Conservation (phyloP, 1,284 basidiomycete species). For the Phellopilus nigrolimitatus region DNA sequence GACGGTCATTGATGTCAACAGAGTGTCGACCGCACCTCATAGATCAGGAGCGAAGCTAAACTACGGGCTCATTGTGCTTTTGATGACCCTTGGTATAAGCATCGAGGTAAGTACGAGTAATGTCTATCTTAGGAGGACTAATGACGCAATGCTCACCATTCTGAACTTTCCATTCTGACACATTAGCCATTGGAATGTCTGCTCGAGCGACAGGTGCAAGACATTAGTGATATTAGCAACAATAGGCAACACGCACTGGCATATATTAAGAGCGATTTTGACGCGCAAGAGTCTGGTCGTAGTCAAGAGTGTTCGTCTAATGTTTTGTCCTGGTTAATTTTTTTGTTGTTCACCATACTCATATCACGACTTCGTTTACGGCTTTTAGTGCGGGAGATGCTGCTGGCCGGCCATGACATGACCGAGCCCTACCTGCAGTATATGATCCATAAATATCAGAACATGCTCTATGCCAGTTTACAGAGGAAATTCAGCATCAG, state of each 20-base stretch:
- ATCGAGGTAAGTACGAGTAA: conserved; percentile 5
- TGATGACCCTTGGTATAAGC: conserved; percentile 23
- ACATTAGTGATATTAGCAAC: conserved; percentile 21
- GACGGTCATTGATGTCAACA: conserved; percentile 23
- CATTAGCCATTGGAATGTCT: conserved; percentile 23
- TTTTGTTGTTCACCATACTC: too few species aligned
- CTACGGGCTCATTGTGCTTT: conserved; percentile 25
- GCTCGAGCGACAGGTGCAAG: conserved; percentile 23
- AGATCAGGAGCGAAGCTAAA: conserved; percentile 25
- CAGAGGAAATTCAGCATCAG: conserved; percentile 25
- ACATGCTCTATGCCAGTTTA: conserved; percentile 18
- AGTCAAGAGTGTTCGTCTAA: conserved; percentile 24
- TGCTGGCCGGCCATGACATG: conserved; percentile 26
- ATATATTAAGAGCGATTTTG: conserved; percentile 25
- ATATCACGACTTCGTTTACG: background rate
- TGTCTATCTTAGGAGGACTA: background rate
- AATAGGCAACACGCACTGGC: conserved; percentile 24
- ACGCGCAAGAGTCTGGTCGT: conserved; percentile 20
- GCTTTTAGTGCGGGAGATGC: conserved; percentile 25
- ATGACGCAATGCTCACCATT: background rate
- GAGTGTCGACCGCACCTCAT: conserved; percentile 21
- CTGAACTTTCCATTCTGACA: background rate
- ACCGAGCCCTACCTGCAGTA: conserved; percentile 24
- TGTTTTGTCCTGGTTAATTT: background rate
- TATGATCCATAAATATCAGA: conserved; percentile 21